Evolutionary conservation across 495 filamentous ascomycete genomes (phyloP), one percentile per base, ranked within the genome.

Genomic region (Hypoxylon rickii): DNA sequence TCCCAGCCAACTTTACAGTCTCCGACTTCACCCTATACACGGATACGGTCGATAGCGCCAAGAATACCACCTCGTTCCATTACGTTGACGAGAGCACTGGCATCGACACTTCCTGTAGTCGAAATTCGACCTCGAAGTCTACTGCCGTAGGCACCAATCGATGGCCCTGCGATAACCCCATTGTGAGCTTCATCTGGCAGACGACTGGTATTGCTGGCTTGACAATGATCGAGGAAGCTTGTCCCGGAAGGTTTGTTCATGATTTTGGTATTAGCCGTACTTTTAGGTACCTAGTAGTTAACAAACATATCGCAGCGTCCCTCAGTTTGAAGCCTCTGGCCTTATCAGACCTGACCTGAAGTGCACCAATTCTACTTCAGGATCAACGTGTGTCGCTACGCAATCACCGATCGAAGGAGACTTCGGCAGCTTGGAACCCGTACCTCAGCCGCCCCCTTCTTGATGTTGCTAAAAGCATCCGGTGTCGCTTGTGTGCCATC

Each of bases 241-340:
- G 66, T 40, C 51, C 66, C 22, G 56, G 53, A n/a, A 57, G 40
- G 66, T 69, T 16, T 48, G 66, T 60, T n/a, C n/a, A n/a, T n/a
- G n/a, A n/a, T n/a, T n/a, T n/a, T n/a, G n/a, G n/a, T n/a, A n/a
- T n/a, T n/a, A n/a, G 31, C 3, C 54, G 31, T 4, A 32, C 44
- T 48, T 12, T 26, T 20, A 42, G 34, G 33, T 44, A 16, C 3
- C 33, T 29, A 24, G 8, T 10, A 4, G 4, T 37, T 10, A 45
- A 33, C 34, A 12, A 36, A 51, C 11, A 46, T 33, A 29, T 13
- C 19, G 29, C 16, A 63, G 59, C 13, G 34, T 22, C 17, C 48
- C 44, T 16, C 32, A 58, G 6, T 58, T 49, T 18, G 59, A 63
- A 50, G 59, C 59, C 7, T 45, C 59, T 8, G 59, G 59, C 1